phyloP scores from a whole-genome alignment of 2,329 filamentous ascomycete species.

The Ophiostoma ips region DNA sequence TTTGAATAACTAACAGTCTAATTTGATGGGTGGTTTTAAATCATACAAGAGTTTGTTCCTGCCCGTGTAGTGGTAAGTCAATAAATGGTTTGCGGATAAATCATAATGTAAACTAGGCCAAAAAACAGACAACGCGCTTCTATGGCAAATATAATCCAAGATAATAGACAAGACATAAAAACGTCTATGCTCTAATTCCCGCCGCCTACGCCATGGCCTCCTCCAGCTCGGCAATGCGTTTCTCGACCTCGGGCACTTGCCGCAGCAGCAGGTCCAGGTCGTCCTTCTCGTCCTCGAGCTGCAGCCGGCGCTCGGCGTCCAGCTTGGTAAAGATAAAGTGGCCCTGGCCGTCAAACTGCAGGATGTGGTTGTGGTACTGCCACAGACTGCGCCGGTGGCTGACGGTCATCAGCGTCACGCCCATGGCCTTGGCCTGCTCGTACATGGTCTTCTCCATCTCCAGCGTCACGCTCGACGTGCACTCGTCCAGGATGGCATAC shows the following conservation, averaged over 20 bases:
- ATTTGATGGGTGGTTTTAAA: too few species aligned
- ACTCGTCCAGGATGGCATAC: conserved; percentile 95
- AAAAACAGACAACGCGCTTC: too few species aligned
- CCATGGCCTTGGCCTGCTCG: conserved; percentile 80
- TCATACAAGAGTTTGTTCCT: too few species aligned
- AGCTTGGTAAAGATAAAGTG: conserved; percentile 78
- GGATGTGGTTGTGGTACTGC: conserved; percentile 89
- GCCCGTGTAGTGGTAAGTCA: too few species aligned
- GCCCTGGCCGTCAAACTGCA: conserved; percentile 95
- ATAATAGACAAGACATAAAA: too few species aligned
- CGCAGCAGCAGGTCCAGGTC: conserved; percentile 77
- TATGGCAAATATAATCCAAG: too few species aligned
- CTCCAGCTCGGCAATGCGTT: conserved; percentile 67
- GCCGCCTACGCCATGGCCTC: conserved; percentile 24
- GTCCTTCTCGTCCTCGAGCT: conserved; percentile 91
- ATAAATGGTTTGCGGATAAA: too few species aligned
- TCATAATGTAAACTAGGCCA: too few species aligned
- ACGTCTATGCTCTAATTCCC: too few species aligned
- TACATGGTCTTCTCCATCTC: conserved; percentile 96
- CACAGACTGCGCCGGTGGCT: conserved; percentile 82
- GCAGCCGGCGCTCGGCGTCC: conserved; percentile 73
- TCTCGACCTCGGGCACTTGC: conserved; percentile 77
- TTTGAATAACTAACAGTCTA: too few species aligned
- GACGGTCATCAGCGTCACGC: conserved; percentile 94
- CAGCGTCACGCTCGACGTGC: conserved; percentile 86